Base-by-base conservation (phyloP, 163 green algal species). In the Scenedesmus sp. region DNA sequence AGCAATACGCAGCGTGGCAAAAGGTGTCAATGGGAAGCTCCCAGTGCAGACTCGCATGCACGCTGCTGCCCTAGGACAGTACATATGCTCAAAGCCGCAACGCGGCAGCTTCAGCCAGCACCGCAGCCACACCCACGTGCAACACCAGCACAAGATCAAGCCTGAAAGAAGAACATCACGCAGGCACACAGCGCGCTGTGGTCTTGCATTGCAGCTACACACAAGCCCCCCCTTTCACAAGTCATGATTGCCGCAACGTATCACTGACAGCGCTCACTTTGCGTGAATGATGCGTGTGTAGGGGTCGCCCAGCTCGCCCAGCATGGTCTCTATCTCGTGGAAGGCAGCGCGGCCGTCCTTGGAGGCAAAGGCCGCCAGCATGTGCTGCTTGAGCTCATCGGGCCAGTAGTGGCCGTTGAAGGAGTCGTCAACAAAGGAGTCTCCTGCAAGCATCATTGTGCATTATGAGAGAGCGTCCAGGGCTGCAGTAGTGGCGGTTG, bases 251-350 rank as follows among this genome's bases (percentile, higher is more conserved):
- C 13, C 13, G 62, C 62, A 15, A 15, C 13, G 62, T 15, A 70
- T 20, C 62, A 46, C 34, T 46, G 34, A 46, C 34, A 46, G 34
- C 34, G 77, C 82, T 94, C 89, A 97, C 96, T 95, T 92, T 23
- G 96, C 91, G 8, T 95, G 91, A 23, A 99, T 92, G 77, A 98
- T 94, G 86, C 97, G 96, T 1, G 98, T 99, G 95, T 98, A 99
- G 0, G 97, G 98, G 93, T 99, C 98, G 0, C 95, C 96, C 52
- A 99, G 96, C 52, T 96, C 95, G 9, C 67, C 93, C 20, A 99
- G 94, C 97, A 99, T 97, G 52, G 57, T 60, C 4, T 91, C 88
- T 66, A 99, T 96, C 79, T 96, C 60, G 0, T 91, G 62, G 46
- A 95, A 96, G 1, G 95, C 97, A 57, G 12, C n/a, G 2, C 91